Evolutionary conservation across 257 asterid genomes (phyloP).

Genomic region (Eustoma russellianum): DNA sequence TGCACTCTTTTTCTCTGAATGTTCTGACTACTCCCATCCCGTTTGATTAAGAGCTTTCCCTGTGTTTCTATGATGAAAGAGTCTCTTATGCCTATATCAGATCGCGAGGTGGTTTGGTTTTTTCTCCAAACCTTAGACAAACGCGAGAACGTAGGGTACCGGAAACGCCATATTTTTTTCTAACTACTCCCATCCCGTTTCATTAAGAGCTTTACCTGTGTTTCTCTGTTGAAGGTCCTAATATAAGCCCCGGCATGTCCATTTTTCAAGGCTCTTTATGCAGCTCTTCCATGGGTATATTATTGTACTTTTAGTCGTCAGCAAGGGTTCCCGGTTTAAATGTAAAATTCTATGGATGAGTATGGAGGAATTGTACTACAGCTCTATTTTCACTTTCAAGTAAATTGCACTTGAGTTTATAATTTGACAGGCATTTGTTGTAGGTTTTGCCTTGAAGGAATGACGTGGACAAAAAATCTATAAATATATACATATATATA

Average conservation of each 20-base stretch:
- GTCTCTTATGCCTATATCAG: too few species aligned
- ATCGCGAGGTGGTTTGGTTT: too few species aligned
- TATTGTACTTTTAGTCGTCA: constrained; percentile 23
- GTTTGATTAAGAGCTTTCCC: constrained; percentile 42
- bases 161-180: too few species aligned
- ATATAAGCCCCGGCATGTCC: constrained; percentile 57
- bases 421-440: constrained; percentile 71
- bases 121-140: too few species aligned
- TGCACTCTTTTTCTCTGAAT: too few species aligned
- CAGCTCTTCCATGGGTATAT: constrained; percentile 27
- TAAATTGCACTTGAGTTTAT: constrained; percentile 48
- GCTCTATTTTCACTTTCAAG: neutral
- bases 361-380: too few species aligned
- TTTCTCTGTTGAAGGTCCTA: constrained; percentile 39
- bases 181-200: constrained; percentile 10
- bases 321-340: constrained; percentile 30
- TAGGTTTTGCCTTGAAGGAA: constrained; percentile 24
- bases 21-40: neutral
- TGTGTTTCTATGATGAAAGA: constrained; percentile 20
- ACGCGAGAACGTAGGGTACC: too few species aligned
- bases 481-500: constrained; percentile 6
- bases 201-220: constrained; percentile 34
- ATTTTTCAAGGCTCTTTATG: constrained; percentile 55
- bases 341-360: neutral
- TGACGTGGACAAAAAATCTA: too few species aligned